Conservation (phyloP, 2,329 filamentous ascomycete species). For the Pseudogymnoascus sp. region DNA sequence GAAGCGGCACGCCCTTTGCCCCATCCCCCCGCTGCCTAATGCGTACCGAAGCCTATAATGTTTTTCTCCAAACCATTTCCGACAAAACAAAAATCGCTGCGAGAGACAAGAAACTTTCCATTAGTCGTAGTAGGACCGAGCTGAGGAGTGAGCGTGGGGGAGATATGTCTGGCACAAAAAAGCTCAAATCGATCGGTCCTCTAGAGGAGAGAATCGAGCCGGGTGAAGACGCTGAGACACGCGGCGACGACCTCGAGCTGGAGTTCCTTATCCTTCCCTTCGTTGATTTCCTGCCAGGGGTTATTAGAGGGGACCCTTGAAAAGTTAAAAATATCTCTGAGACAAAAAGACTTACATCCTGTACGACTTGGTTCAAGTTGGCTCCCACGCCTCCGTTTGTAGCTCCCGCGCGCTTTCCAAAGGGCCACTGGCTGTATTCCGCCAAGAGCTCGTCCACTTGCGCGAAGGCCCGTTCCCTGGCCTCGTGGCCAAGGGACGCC, state of each 20-base stretch:
- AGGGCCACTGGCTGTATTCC: slow-evolving; percentile 97
- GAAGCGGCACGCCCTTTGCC: background rate
- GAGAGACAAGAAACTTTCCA: background rate
- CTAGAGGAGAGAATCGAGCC: slow-evolving; percentile 90
- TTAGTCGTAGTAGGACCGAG: background rate
- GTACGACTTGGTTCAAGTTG: slow-evolving; percentile 80
- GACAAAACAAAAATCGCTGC: slow-evolving; percentile 4
- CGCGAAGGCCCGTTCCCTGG: slow-evolving; percentile 87
- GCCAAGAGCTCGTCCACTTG: slow-evolving; percentile 94
- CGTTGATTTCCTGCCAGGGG: slow-evolving; percentile 61
- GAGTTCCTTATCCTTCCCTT: slow-evolving; percentile 84
- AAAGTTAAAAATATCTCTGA: background rate
- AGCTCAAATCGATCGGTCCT: background rate
- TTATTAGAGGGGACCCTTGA: background rate
- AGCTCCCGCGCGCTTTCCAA: slow-evolving; percentile 71
- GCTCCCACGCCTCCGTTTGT: slow-evolving; percentile 77
- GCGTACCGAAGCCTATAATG: slow-evolving; percentile 2
- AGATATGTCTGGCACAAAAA: slow-evolving; percentile 1
- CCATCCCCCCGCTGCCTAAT: background rate
- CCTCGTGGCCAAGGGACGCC: slow-evolving; percentile 86
- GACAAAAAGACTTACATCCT: slow-evolving; percentile 51
- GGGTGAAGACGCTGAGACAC: slow-evolving; percentile 93
- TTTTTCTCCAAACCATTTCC: slow-evolving; percentile 2
- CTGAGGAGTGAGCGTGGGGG: background rate
- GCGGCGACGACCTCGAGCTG: slow-evolving; percentile 94